These are phyloP conservation scores for Arctium minus DNA, from an alignment of 129 eudicot genomes.

Conservation along the genomic window DNA sequence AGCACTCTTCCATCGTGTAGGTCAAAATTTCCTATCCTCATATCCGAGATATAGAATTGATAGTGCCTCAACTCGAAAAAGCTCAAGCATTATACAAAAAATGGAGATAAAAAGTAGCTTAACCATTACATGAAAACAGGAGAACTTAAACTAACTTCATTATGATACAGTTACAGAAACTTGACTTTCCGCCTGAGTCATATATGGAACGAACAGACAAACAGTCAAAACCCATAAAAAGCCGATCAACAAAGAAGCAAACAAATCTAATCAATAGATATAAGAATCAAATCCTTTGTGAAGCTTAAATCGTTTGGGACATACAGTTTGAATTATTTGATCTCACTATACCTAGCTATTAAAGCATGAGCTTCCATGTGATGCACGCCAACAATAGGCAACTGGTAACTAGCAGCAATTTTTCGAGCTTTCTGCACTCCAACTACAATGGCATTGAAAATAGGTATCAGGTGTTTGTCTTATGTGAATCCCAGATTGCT, in stretches of 20 bases:
- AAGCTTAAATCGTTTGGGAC: neutral
- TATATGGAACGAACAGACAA: neutral
- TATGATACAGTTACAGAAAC: neutral
- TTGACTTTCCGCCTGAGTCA: neutral
- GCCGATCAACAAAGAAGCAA: conserved; percentile 8
- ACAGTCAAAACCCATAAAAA: conserved; percentile 1
- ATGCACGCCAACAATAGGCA: conserved; percentile 92
- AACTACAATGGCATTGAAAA: conserved; percentile 44
- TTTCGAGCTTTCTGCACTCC: conserved; percentile 94
- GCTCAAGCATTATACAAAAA: neutral
- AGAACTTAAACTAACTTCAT: neutral
- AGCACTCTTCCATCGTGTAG: too few relatives aligned
- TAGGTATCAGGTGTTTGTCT: conserved; percentile 1
- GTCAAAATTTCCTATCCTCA: too few relatives aligned
- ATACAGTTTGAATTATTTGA: conserved; percentile 1
- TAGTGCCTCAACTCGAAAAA: too few relatives aligned
- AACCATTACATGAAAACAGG: neutral
- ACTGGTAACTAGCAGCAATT: conserved; percentile 60
- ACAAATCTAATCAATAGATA: conserved; percentile 3
- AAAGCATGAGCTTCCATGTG: conserved; percentile 99
- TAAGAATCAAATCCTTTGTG: neutral
- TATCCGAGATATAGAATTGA: too few relatives aligned
- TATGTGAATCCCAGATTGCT: too few relatives aligned
- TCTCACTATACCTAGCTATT: conserved; percentile 67
- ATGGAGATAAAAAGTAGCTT: neutral